Percentiles rank a stretch among this genome's conserved stretches.
These are phyloP conservation scores for Termitomyces sp. DNA, from an alignment of 768 basidiomycete genomes.

Conservation along the genomic window DNA sequence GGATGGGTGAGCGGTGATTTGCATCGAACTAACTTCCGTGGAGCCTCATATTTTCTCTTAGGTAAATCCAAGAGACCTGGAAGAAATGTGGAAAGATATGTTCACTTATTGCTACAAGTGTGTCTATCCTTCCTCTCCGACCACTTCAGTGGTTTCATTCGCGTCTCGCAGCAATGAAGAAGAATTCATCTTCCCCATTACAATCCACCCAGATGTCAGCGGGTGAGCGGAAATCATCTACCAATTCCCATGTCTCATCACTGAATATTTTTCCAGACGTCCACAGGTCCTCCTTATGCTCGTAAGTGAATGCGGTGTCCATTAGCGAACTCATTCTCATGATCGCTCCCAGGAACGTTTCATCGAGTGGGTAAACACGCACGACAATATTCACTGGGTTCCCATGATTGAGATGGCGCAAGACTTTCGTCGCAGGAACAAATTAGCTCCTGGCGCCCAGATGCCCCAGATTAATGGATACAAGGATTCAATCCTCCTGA, in stretches of 20 bases:
- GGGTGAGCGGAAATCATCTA: conserved; percentile 40
- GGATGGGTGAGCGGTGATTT: conserved; percentile 49
- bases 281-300: conserved; percentile 77
- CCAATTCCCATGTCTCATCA: not conserved
- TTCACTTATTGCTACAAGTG: conserved; percentile 69
- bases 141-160: not conserved
- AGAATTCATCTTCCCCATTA: conserved; percentile 71
- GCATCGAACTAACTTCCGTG: conserved; percentile 1
- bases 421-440: conserved; percentile 55
- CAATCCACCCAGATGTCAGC: conserved; percentile 77
- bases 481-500: not conserved
- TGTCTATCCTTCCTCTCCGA: conserved; percentile 1
- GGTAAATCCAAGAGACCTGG: conserved; percentile 66
- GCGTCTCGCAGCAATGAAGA: conserved; percentile 48
- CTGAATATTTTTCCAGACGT: conserved; percentile 28
- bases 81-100: conserved; percentile 75
- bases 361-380: conserved; percentile 73
- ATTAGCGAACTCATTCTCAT: not conserved
- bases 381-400: conserved; percentile 69
- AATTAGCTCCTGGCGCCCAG: conserved; percentile 45
- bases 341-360: conserved; percentile 61
- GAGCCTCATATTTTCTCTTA: conserved; percentile 18
- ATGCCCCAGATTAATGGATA: conserved; percentile 52
- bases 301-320: conserved; percentile 27
- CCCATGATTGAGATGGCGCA: conserved; percentile 67